Conservation (phyloP, 352 stramenopile species). For the Globisporangium iwayamae region DNA sequence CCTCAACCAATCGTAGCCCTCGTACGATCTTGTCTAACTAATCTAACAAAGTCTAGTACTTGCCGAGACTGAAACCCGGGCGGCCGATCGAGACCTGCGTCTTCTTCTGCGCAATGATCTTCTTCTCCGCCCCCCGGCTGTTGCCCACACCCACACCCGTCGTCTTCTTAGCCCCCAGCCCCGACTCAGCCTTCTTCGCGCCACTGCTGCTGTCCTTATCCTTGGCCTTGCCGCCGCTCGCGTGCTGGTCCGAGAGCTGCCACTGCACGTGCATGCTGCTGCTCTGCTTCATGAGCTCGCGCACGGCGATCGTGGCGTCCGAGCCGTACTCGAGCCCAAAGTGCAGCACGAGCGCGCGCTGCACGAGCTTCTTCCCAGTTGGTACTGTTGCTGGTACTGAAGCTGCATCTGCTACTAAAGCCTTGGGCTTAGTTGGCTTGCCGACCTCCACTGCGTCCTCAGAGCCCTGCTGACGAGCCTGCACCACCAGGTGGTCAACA, state of each 20-base stretch:
- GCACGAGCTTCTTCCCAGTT: slow-evolving; percentile 11
- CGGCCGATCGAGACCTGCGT: slow-evolving; percentile 73
- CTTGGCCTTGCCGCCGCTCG: slow-evolving; percentile 1
- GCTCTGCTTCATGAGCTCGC: slow-evolving; percentile 94
- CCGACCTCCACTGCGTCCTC: neutral
- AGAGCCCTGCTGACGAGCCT: neutral
- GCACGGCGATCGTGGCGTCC: slow-evolving; percentile 93
- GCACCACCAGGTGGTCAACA: slow-evolving; percentile 52
- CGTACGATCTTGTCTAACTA: slow-evolving; percentile 7
- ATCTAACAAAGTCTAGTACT: slow-evolving; percentile 29
- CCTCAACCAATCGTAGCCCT: neutral
- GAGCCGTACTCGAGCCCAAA: slow-evolving; percentile 62
- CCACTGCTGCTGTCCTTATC: neutral
- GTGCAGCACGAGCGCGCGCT: slow-evolving; percentile 49
- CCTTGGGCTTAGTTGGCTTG: neutral
- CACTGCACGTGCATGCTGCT: slow-evolving; percentile 78
- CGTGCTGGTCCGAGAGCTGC: slow-evolving; percentile 33
- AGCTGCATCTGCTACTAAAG: neutral
- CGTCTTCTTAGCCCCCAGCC: slow-evolving; percentile 2
- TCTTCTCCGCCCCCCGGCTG: slow-evolving; percentile 22
- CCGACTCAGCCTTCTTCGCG: neutral
- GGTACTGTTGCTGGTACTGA: neutral
- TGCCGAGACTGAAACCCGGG: slow-evolving; percentile 79
- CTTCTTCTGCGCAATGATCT: slow-evolving; percentile 68
- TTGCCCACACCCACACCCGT: slow-evolving; percentile 29